Percentiles rank a stretch among this genome's conserved stretches.
phyloP scores from a whole-genome alignment of 2,329 filamentous ascomycete genomes.

The Penicillium sp. region DNA sequence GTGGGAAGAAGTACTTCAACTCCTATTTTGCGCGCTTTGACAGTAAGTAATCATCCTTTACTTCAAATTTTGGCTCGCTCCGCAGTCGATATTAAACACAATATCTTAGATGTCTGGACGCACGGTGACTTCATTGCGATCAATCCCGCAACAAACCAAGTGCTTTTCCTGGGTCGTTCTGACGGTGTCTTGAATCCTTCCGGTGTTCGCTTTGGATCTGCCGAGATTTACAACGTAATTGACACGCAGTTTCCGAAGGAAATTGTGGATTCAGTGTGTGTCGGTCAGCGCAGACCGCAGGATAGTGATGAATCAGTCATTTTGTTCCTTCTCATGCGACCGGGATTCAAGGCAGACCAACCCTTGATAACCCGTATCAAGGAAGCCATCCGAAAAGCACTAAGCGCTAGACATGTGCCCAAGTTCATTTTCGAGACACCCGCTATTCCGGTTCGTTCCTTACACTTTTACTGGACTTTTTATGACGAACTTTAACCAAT shows the following conservation, averaged over 20 bases:
- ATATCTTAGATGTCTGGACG: conserved; percentile 68
- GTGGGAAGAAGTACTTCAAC: conserved; percentile 58
- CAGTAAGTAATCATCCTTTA: too few relatives aligned
- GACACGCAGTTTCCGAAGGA: conserved; percentile 49
- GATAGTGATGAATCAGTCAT: conserved; percentile 63
- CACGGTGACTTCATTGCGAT: conserved; percentile 79
- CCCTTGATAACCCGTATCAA: conserved; percentile 62
- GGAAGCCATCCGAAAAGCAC: conserved; percentile 66
- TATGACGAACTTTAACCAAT: background rate
- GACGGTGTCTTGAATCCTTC: conserved; percentile 82
- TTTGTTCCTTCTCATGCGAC: conserved; percentile 64
- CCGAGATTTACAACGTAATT: conserved; percentile 78
- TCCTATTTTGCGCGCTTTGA: conserved; percentile 30
- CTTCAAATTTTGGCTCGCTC: too few relatives aligned
- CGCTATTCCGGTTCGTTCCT: conserved; percentile 64
- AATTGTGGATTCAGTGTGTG: conserved; percentile 73
- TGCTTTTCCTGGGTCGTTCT: conserved; percentile 40
- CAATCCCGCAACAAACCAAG: conserved; percentile 67
- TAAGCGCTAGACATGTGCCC: conserved; percentile 77
- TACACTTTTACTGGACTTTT: too few relatives aligned
- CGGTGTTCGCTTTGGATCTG: conserved; percentile 77
- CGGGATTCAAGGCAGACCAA: conserved; percentile 11
- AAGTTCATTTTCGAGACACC: conserved; percentile 77
- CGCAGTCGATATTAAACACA: too few relatives aligned
- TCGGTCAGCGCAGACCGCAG: conserved; percentile 70